Evolutionary conservation across 495 filamentous ascomycete genomes (phyloP).

Genomic region (Trichoderma asperelloides): DNA sequence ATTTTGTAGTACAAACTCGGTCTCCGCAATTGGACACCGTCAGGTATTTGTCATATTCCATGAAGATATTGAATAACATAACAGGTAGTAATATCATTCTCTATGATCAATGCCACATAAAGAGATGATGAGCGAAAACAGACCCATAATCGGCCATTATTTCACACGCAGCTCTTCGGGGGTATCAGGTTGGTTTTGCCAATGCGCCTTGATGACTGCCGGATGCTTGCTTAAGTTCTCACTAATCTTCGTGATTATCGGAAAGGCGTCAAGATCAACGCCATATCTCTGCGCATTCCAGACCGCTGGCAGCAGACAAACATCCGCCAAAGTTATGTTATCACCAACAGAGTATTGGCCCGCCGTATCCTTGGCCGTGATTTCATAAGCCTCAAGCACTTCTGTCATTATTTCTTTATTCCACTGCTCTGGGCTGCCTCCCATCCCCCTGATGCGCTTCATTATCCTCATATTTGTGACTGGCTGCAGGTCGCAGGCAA

Average conservation of each 20-base stretch:
- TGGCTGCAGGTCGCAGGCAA: slow-evolving; percentile 19
- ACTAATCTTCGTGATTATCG: slow-evolving; percentile 31
- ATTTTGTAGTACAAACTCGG: too few species aligned
- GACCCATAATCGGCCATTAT: neutral
- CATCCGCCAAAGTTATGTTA: slow-evolving; percentile 41
- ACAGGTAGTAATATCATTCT: too few species aligned
- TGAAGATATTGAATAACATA: too few species aligned
- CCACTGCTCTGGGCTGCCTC: slow-evolving; percentile 5
- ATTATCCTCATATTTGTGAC: slow-evolving; percentile 10
- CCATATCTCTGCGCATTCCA: slow-evolving; percentile 42
- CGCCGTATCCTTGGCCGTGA: slow-evolving; percentile 20
- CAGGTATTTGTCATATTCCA: too few species aligned
- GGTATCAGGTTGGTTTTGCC: slow-evolving; percentile 2
- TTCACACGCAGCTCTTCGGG: slow-evolving; percentile 3
- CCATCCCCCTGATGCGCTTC: neutral
- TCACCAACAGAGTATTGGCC: slow-evolving; percentile 44
- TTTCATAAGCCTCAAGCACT: slow-evolving; percentile 42
- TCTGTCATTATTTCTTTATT: slow-evolving; percentile 9
- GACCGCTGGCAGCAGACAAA: slow-evolving; percentile 42
- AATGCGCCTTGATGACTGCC: slow-evolving; percentile 1
- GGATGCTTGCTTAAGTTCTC: slow-evolving; percentile 12
- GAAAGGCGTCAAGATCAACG: slow-evolving; percentile 34
- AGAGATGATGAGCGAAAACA: too few species aligned
- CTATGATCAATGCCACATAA: too few species aligned
- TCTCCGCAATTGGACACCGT: too few species aligned